phyloP scores from a whole-genome alignment of 768 basidiomycete genomes.

The Cystoderma amianthinum region DNA sequence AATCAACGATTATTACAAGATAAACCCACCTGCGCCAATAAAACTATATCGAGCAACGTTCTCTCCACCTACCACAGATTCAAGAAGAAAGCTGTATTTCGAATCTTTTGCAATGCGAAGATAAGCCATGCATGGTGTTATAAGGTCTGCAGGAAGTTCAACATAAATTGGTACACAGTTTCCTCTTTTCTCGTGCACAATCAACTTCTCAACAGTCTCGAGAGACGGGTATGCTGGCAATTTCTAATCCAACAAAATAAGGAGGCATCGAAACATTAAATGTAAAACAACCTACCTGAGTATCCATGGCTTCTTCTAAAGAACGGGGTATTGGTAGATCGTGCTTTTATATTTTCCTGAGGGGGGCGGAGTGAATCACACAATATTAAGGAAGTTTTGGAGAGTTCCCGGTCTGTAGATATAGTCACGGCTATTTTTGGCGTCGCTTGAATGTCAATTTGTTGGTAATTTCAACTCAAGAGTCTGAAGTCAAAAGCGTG shows the following conservation, averaged over 20 bases:
- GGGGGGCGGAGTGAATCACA: neutral
- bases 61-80: slow-evolving; percentile 88
- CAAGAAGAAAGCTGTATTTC: slow-evolving; percentile 91
- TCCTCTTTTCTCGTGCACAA: slow-evolving; percentile 75
- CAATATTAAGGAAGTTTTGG: neutral
- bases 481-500: too few species aligned
- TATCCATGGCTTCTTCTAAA: slow-evolving; percentile 31
- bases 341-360: neutral
- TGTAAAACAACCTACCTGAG: slow-evolving; percentile 34
- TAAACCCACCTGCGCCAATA: slow-evolving; percentile 78
- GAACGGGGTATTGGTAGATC: neutral
- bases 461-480: slow-evolving; percentile 3
- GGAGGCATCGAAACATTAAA: too few species aligned
- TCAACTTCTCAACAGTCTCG: slow-evolving; percentile 67
- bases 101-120: slow-evolving; percentile 88
- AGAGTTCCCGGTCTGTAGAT: neutral
- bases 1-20: neutral
- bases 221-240: slow-evolving; percentile 67
- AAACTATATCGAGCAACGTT: slow-evolving; percentile 92
- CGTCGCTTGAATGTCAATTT: too few species aligned
- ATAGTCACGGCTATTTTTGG: neutral
- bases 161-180: slow-evolving; percentile 93
- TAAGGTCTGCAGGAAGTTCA: slow-evolving; percentile 89
- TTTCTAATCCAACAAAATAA: slow-evolving; percentile 41
- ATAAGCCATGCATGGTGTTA: slow-evolving; percentile 97